These are phyloP conservation scores for Pythium apleroticum DNA, from an alignment of 352 stramenopile genomes.

Conservation along the genomic window DNA sequence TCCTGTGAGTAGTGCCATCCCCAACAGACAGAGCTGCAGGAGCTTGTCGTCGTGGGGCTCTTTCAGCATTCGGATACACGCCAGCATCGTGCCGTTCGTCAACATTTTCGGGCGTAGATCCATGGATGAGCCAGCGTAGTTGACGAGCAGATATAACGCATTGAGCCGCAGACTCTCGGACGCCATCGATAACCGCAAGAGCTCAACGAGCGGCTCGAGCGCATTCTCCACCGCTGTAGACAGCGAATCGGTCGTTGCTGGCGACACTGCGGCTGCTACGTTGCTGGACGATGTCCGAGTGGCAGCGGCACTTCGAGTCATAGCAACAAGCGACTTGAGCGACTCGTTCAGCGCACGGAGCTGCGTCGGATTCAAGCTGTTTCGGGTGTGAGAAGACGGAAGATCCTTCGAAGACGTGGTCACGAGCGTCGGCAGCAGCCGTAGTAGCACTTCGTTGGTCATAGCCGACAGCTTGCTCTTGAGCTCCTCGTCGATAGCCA, in stretches of 20 bases:
- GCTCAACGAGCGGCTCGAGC: conserved; percentile 47
- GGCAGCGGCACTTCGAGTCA: conserved; percentile 31
- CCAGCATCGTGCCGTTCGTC: conserved; percentile 39
- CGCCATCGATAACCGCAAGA: conserved; percentile 31
- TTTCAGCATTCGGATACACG: conserved; percentile 33
- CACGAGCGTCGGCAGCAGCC: conserved; percentile 38
- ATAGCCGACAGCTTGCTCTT: conserved; percentile 52
- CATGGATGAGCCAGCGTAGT: conserved; percentile 45
- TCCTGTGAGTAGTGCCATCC: conserved; percentile 58
- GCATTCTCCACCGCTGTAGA: conserved; percentile 37
- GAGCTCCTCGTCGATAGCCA: conserved; percentile 46
- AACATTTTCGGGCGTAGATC: conserved; percentile 48
- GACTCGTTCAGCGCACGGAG: conserved; percentile 36
- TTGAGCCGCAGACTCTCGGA: conserved; percentile 47
- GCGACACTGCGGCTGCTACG: not conserved
- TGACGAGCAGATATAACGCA: conserved; percentile 66
- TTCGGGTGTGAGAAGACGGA: not conserved
- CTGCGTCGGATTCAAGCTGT: conserved; percentile 13
- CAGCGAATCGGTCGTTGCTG: conserved; percentile 25
- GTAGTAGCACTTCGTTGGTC: conserved; percentile 65
- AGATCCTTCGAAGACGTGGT: not conserved
- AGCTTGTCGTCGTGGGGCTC: conserved; percentile 51
- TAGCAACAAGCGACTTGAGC: conserved; percentile 48
- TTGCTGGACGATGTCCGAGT: not conserved
- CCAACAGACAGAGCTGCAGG: conserved; percentile 60